These are phyloP conservation scores for Capsella rubella DNA, from an alignment of 441 rosid species.

Conservation along the genomic window DNA sequence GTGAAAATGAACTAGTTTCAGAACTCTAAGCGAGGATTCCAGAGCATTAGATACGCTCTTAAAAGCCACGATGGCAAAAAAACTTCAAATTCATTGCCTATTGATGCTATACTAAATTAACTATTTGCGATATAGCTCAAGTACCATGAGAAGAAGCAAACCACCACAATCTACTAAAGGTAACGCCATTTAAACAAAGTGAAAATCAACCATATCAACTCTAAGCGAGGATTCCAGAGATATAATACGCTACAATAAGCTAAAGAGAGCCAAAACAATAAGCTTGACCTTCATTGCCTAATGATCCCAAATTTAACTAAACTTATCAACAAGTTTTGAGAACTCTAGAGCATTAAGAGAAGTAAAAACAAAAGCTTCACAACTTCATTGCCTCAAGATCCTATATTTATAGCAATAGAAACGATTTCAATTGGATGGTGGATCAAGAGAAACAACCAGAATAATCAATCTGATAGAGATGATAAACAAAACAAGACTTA, in stretches of 20 bases:
- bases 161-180: background rate
- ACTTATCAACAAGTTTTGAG: background rate
- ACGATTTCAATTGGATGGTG: background rate
- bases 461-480: slow-evolving; percentile 29
- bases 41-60: too few relatives aligned
- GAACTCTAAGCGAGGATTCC: too few relatives aligned
- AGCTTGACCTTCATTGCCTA: background rate
- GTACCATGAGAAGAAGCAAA: too few relatives aligned
- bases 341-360: background rate
- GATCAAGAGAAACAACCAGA: background rate
- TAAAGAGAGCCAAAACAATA: background rate
- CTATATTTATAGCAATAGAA: slow-evolving; percentile 2
- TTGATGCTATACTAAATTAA: too few relatives aligned
- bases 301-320: background rate
- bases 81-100: too few relatives aligned
- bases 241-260: too few relatives aligned
- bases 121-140: too few relatives aligned
- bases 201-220: background rate
- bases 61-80: too few relatives aligned
- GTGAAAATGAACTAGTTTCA: too few relatives aligned
- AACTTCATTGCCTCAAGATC: background rate
- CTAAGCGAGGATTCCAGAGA: background rate
- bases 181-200: background rate
- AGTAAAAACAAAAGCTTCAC: background rate
- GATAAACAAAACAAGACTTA: background rate